Percentiles rank a stretch among this genome's conserved stretches.
These are phyloP conservation scores for Tylopilus sp. DNA, from an alignment of 1,284 basidiomycete species.

Conservation along the genomic window DNA sequence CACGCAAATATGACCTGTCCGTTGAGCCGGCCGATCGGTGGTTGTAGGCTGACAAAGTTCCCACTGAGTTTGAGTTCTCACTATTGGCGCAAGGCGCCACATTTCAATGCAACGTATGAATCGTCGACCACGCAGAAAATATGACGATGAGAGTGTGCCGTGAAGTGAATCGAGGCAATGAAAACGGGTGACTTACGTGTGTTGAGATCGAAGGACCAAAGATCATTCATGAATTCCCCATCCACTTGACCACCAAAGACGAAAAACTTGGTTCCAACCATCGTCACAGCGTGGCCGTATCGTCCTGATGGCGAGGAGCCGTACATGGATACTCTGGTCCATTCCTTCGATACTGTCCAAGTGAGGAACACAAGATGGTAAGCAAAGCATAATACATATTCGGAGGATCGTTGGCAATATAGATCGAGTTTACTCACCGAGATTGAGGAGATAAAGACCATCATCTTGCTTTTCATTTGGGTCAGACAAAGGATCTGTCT, in stretches of 20 bases:
- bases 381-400: constrained; percentile 4
- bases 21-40: constrained; percentile 71
- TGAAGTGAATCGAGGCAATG: not conserved
- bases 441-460: constrained; percentile 91
- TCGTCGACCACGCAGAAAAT: constrained; percentile 3
- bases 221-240: constrained; percentile 90
- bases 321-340: constrained; percentile 82
- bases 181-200: constrained; percentile 59
- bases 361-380: not conserved
- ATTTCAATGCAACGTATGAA: constrained; percentile 1
- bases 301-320: constrained; percentile 81
- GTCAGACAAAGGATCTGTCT: constrained; percentile 62
- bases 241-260: constrained; percentile 98
- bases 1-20: constrained; percentile 93
- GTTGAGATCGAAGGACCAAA: constrained; percentile 96
- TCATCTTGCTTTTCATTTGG: constrained; percentile 87
- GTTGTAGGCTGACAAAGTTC: constrained; percentile 68
- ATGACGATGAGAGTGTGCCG: constrained; percentile 6
- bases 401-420: not conserved
- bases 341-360: constrained; percentile 77
- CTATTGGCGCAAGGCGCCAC: constrained; percentile 38
- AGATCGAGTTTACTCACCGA: constrained; percentile 55
- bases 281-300: constrained; percentile 94
- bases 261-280: constrained; percentile 90
- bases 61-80: constrained; percentile 72